Conservation (phyloP, 768 basidiomycete genomes). For the Auricularia cornea region DNA sequence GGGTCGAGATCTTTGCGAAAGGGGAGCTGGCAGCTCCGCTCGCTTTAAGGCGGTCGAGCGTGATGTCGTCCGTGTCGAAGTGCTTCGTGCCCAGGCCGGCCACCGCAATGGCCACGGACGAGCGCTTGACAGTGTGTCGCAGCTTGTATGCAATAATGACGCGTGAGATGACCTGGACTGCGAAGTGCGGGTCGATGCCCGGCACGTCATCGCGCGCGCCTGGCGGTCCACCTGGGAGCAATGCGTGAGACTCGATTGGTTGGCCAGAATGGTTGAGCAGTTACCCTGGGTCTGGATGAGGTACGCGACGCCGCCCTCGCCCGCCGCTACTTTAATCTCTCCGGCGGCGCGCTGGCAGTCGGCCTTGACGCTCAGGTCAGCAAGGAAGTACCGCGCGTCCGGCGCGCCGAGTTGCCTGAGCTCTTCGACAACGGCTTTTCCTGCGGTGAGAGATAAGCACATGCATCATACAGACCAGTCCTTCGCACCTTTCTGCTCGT, state of each 20-base stretch:
- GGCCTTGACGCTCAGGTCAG: background rate
- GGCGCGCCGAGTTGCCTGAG: background rate
- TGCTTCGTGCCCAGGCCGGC: background rate
- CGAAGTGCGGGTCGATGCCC: background rate
- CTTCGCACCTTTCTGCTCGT: background rate
- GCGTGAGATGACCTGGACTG: background rate
- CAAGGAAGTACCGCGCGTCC: background rate
- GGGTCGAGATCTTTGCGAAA: background rate
- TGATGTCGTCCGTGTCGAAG: background rate
- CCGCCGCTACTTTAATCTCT: background rate
- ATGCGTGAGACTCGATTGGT: too few relatives aligned
- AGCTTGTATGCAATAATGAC: background rate
- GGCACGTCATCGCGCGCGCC: background rate
- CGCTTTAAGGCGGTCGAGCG: background rate
- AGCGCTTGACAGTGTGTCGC: background rate
- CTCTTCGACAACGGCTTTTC: background rate
- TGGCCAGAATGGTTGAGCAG: too few relatives aligned
- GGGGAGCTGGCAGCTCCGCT: background rate
- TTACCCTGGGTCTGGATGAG: background rate
- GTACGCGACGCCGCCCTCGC: background rate
- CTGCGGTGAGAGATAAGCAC: too few relatives aligned
- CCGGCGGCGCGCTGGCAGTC: background rate
- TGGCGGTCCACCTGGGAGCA: background rate
- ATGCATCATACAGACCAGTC: too few relatives aligned
- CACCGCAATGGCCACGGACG: background rate